phyloP scores from a whole-genome alignment of 139 green algal species.

The Gonium pectorale region DNA sequence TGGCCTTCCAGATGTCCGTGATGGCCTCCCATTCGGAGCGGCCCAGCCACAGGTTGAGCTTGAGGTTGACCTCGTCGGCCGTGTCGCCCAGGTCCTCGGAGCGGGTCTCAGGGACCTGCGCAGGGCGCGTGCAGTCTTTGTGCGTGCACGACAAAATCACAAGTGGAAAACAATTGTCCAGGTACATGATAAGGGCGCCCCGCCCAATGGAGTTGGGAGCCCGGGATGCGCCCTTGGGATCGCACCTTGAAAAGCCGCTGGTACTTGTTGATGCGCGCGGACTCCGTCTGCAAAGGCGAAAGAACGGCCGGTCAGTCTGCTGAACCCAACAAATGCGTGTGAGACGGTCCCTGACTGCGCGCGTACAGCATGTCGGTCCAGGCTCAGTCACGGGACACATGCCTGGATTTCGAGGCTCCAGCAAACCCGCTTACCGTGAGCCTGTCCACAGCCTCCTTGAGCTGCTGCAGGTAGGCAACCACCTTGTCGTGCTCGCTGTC shows the following conservation, averaged over 20 bases:
- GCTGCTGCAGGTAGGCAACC: slow-evolving; percentile 62
- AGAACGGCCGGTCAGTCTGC: no score
- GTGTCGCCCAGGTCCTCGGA: slow-evolving; percentile 71
- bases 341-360: no score
- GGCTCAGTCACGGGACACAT: no score
- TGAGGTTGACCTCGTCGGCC: slow-evolving; percentile 77
- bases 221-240: not conserved
- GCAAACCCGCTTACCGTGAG: slow-evolving; percentile 38
- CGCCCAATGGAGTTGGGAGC: no score
- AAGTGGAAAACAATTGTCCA: no score
- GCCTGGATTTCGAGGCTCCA: no score
- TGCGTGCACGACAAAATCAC: no score
- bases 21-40: slow-evolving; percentile 71
- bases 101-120: slow-evolving; percentile 52
- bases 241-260: slow-evolving; percentile 81
- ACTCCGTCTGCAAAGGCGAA: no score
- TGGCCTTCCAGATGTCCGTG: slow-evolving; percentile 57
- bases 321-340: no score
- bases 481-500: slow-evolving; percentile 63
- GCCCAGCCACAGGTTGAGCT: slow-evolving; percentile 80
- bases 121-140: no score
- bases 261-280: slow-evolving; percentile 75
- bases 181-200: no score
- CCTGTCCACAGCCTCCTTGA: slow-evolving; percentile 57
- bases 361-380: no score